Evolutionary conservation across 371 early-diverging fungal species (phyloP).

Genomic region (Mucor racemosus): DNA sequence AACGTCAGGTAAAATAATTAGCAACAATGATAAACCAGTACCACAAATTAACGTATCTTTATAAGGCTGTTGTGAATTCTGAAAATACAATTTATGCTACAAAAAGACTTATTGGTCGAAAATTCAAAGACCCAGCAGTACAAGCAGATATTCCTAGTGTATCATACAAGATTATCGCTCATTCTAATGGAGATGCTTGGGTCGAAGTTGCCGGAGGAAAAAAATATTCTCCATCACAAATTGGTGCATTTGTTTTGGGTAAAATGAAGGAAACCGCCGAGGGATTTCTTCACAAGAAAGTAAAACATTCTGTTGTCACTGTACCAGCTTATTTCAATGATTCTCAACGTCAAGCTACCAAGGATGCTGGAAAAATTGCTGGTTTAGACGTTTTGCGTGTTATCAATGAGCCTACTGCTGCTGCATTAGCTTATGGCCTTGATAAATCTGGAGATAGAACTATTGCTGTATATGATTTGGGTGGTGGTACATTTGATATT

Average conservation of each 20-base stretch:
- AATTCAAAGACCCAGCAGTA: constrained; percentile 84
- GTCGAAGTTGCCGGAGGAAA: constrained; percentile 85
- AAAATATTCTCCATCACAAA: constrained; percentile 95
- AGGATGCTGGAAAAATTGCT: constrained; percentile 97
- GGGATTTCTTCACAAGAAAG: constrained; percentile 78
- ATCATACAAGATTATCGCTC: constrained; percentile 88
- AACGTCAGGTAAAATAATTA: constrained; percentile 61
- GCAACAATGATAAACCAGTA: too few species aligned
- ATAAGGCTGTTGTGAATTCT: constrained; percentile 86
- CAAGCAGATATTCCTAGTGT: constrained; percentile 86
- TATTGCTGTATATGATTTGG: constrained; percentile 91
- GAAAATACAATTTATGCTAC: constrained; percentile 92
- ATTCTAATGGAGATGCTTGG: constrained; percentile 96
- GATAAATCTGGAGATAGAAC: constrained; percentile 87
- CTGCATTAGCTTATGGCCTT: constrained; percentile 98
- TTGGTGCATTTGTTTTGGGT: constrained; percentile 92
- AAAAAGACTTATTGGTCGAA: constrained; percentile 96
- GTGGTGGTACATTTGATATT: constrained; percentile 98
- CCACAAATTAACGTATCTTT: too few species aligned
- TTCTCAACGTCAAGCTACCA: constrained; percentile 99
- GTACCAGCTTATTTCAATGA: constrained; percentile 90
- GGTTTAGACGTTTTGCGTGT: constrained; percentile 97
- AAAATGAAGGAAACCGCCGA: constrained; percentile 98
- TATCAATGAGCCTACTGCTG: constrained; percentile 99
- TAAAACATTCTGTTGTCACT: constrained; percentile 92